Percentiles rank a stretch among this genome's conserved stretches.
These are phyloP conservation scores for Cladosporium sp. DNA, from an alignment of 2,329 filamentous ascomycete species.

Conservation along the genomic window DNA sequence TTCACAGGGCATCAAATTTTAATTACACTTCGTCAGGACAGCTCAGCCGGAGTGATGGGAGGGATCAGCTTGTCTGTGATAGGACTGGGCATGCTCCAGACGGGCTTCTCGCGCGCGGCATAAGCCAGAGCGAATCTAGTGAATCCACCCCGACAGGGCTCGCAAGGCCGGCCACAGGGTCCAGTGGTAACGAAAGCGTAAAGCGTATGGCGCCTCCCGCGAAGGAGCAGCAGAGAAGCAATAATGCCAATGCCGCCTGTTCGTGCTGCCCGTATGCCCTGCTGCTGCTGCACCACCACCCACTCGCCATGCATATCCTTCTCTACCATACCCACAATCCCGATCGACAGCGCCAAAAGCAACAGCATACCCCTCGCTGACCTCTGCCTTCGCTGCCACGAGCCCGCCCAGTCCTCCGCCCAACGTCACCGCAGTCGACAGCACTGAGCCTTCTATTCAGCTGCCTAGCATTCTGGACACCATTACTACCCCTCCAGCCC, in stretches of 20 bases:
- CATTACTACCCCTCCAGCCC: not conserved
- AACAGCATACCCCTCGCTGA: conserved; percentile 10
- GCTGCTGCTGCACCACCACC: not conserved
- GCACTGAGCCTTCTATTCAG: not conserved
- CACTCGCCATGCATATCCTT: conserved; percentile 3
- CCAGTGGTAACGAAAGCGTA: conserved; percentile 9
- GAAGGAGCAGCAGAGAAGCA: conserved; percentile 4
- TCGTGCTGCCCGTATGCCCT: not conserved
- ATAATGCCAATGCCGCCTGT: conserved; percentile 16
- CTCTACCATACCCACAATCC: not conserved
- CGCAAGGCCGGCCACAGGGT: conserved; percentile 2
- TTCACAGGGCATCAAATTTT: not conserved
- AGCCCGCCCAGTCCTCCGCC: not conserved
- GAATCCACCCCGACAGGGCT: not conserved
- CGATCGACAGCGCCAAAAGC: conserved; percentile 11
- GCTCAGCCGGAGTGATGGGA: not conserved
- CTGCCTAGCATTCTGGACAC: not conserved
- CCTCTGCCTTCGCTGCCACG: not conserved
- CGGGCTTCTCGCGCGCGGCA: not conserved
- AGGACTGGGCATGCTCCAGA: not conserved
- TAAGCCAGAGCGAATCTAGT: not conserved
- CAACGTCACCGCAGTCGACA: conserved; percentile 5
- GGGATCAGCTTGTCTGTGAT: not conserved
- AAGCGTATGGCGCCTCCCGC: conserved; percentile 3
- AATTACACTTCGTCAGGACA: not conserved